Base-by-base conservation (phyloP, 495 filamentous ascomycete species). In the Aspergillus kassunensis region DNA sequence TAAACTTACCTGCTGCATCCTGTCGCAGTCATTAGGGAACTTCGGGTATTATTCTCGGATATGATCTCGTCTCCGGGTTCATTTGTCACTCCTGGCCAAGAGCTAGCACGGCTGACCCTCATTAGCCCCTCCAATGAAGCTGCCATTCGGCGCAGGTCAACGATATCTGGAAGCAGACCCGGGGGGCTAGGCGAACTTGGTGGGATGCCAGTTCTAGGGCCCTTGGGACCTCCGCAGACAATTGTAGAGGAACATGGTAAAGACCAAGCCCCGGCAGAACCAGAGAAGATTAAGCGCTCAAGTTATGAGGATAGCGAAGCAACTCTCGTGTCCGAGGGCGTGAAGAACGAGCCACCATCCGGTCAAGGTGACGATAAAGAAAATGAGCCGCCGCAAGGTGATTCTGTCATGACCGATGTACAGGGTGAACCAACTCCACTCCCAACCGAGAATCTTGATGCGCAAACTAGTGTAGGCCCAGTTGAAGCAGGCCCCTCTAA, bases 91-190 rank as follows among this genome's bases (percentile, higher is more conserved):
- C 93, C 93, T 0, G 80, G 86, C 10, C 81, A 81, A 44, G 86
- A 93, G 55, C 79, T 97, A 54, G 92, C 91, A 18, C 84, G 90
- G 33, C 80, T 92, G 24, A 89, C 91, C 3, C 74, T 93, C 36
- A 79, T 86, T 53, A 85, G 77, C 50, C 75, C 80, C 3, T 74
- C 77, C 24, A 78, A 78, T 25, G 82, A 84, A 61, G 79, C 75
- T 13, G 74, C 72, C 4, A 78, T 80, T 43, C 78, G 81, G 30
- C 75, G 79, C 20, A 69, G 70, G 20, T 85, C 82, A 9, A 83
- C 79, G 7, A 70, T 79, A 20, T 64, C 65, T 36, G 65, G 60
- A 42, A 61, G 55, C 25, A 66, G 68, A 41, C 64, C 71, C n/a
- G 58, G 57, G 6, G 61, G 56, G 21, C 68, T 81, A 13, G 81